Conservation (phyloP, 2,329 filamentous ascomycete species). For the Ceratocystis alfenasii region DNA sequence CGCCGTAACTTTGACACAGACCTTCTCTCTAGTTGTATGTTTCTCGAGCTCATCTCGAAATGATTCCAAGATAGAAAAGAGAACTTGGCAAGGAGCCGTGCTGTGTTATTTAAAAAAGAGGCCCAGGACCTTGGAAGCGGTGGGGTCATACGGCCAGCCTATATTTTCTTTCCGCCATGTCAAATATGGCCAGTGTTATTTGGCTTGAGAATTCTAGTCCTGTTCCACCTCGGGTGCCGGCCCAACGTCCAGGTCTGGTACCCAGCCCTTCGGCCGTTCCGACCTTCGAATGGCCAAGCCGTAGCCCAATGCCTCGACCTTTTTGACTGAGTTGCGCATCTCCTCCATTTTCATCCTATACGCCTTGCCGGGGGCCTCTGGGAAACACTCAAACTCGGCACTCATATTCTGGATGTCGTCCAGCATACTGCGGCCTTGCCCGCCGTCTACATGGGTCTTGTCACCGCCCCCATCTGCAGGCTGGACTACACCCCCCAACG, state of each 20-base stretch:
- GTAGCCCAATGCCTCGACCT: constrained; percentile 86
- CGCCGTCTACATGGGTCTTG: neutral
- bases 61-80: too few species aligned
- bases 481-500: constrained; percentile 31
- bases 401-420: constrained; percentile 69
- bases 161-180: constrained; percentile 22
- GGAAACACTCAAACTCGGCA: constrained; percentile 62
- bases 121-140: too few species aligned
- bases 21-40: too few species aligned
- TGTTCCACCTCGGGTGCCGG: neutral
- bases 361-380: constrained; percentile 43
- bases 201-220: neutral
- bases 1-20: too few species aligned
- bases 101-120: too few species aligned
- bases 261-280: constrained; percentile 83
- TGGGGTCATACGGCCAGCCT: too few species aligned
- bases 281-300: constrained; percentile 75
- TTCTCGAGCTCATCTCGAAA: too few species aligned
- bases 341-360: constrained; percentile 71
- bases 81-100: too few species aligned
- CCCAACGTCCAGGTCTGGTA: constrained; percentile 54
- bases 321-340: constrained; percentile 79
- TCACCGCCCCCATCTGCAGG: constrained; percentile 16
- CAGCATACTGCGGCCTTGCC: constrained; percentile 49
- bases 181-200: neutral